Evolutionary conservation across 1,284 basidiomycete species (phyloP).

Genomic region (Lignosus rhinocerotis): DNA sequence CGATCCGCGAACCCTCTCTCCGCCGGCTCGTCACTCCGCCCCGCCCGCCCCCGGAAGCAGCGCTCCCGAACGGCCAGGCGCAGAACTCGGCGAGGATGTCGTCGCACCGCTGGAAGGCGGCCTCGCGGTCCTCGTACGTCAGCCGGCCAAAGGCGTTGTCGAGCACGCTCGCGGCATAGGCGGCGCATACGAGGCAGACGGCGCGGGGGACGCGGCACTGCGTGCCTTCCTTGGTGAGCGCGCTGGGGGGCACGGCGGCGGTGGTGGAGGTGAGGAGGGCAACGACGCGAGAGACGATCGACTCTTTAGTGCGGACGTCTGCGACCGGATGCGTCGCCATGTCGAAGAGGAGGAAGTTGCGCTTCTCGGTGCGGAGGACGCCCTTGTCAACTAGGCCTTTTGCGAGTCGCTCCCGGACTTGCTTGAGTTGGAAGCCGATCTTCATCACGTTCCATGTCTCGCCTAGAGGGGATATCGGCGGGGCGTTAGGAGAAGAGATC

Average conservation of each 20-base stretch:
- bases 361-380: constrained; percentile 94
- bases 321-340: constrained; percentile 97
- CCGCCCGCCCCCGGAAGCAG: constrained; percentile 30
- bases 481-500: neutral
- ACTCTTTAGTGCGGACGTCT: constrained; percentile 87
- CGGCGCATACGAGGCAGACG: constrained; percentile 83
- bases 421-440: constrained; percentile 96
- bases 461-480: constrained; percentile 48
- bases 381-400: constrained; percentile 98
- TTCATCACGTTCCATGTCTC: constrained; percentile 99
- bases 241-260: constrained; percentile 71
- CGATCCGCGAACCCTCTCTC: constrained; percentile 50
- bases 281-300: constrained; percentile 75
- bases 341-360: constrained; percentile 96
- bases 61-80: constrained; percentile 82
- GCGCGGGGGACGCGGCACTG: constrained; percentile 81
- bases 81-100: constrained; percentile 90
- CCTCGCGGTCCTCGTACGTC: constrained; percentile 88
- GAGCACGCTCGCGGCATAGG: constrained; percentile 91
- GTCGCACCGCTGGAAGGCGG: constrained; percentile 88
- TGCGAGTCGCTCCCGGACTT: constrained; percentile 94
- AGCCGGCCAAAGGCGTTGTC: constrained; percentile 89
- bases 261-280: constrained; percentile 83
- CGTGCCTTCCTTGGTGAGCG: constrained; percentile 75
- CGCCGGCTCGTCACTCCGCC: constrained; percentile 34